Conservation (phyloP, 1,284 basidiomycete genomes). For the Sporisorium exsertum region DNA sequence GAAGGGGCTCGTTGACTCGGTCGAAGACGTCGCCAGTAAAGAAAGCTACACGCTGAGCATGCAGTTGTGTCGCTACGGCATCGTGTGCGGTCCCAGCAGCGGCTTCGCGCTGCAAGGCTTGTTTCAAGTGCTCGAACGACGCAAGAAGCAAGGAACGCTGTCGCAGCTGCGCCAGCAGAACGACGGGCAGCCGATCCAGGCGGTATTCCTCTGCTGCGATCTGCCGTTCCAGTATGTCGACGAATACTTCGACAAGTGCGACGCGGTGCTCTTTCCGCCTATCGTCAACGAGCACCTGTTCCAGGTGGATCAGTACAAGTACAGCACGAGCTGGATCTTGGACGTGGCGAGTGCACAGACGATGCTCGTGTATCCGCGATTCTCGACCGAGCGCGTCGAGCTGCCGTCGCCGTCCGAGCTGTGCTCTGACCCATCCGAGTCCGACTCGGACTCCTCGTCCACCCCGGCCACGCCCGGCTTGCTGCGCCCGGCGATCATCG, state of each 20-base stretch:
- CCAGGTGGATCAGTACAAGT: constrained; percentile 39
- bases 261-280: constrained; percentile 13
- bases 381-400: neutral
- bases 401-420: constrained; percentile 17
- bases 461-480: neutral
- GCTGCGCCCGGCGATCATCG: constrained; percentile 30
- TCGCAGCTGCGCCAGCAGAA: constrained; percentile 24
- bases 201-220: constrained; percentile 52
- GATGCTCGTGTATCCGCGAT: constrained; percentile 41
- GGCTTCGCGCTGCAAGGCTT: constrained; percentile 45
- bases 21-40: constrained; percentile 29
- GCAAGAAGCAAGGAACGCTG: constrained; percentile 32
- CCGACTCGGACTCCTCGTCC: constrained; percentile 14
- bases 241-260: constrained; percentile 46
- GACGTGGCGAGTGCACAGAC: constrained; percentile 24
- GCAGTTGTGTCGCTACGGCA: constrained; percentile 44
- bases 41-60: constrained; percentile 39
- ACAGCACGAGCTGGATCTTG: constrained; percentile 38
- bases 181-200: constrained; percentile 34
- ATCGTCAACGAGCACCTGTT: constrained; percentile 48
- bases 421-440: constrained; percentile 8
- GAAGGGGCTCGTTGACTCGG: constrained; percentile 36
- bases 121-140: constrained; percentile 36
- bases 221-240: constrained; percentile 52
- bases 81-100: constrained; percentile 43